Base-by-base conservation (phyloP, 371 early-diverging fungal species). In the Entomophthora muscae region DNA sequence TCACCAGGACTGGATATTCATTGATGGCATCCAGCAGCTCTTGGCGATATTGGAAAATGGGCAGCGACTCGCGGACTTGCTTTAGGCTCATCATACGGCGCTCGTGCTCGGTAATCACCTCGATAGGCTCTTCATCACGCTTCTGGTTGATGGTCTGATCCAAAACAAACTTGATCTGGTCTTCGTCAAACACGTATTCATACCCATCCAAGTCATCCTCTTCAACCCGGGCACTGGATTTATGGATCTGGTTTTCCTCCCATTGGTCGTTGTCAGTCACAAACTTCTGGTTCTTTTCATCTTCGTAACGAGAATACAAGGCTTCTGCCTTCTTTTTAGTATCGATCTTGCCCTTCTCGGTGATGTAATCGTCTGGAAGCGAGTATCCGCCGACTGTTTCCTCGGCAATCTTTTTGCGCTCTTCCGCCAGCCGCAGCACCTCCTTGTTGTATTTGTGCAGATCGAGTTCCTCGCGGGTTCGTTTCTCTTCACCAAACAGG, bases 131-230 rank as follows among this genome's bases (percentile, higher is more conserved):
- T 26, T 77, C 71, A 28, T 75, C 76, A 23, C 70, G 70, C 32
- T 77, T 80, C 31, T 75, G 71, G 62, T 84, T 76, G 64, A 85
- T 61, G 17, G 83, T 88, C 27, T 81, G 74, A 13, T 86, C 84
- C 68, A 91, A 71, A 52, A 95, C 84, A 74, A 95, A 98, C 59
- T 94, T 85, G 30, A 98, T 90, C 64, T 82, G 86, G 67, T 88
- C 82, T n/a, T 93, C 91, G 60, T 98, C 98, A 72, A 94, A 89
- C 7, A 98, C 89, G 64, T 87, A 95, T 54, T 96, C 96, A 69
- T 87, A 98, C 30, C 89, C 90, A 64, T 72, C 74, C 55, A 66
- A 71, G 70, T 75, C 57, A 67, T 68, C 60, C 30, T 68, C 64
- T 1, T 73, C 74, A 0, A 72, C 68, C 23, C 76, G 74, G 23